Percentiles rank a stretch among this genome's conserved stretches.
Evolutionary conservation across 306 rosid species (phyloP).

Genomic region (Cucumis sativus): Cucumber_9930_V3 NC_026659.2:1427001-1427500

Average conservation of each 20-base stretch:
- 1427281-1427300: slow-evolving; percentile 7
- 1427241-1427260: slow-evolving; percentile 77
- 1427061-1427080: neutral
- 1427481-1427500: no score
- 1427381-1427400: slow-evolving; percentile 99
- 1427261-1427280: slow-evolving; percentile 16
- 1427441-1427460: neutral
- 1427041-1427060: neutral
- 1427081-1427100: neutral
- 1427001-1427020: slow-evolving; percentile 35
- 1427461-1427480: no score
- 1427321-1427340: slow-evolving; percentile 39
- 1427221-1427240: slow-evolving; percentile 93
- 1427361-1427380: slow-evolving; percentile 82
- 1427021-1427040: neutral
- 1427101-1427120: neutral
- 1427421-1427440: slow-evolving; percentile 28
- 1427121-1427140: neutral
- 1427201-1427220: slow-evolving; percentile 91
- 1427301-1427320: neutral
- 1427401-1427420: slow-evolving; percentile 99
- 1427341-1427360: slow-evolving; percentile 78
- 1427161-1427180: slow-evolving; percentile 91
- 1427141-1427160: slow-evolving; percentile 90
- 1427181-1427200: slow-evolving; percentile 88